phyloP scores from a whole-genome alignment of 2,329 filamentous ascomycete genomes.

The Botrytis byssoidea region DNA sequence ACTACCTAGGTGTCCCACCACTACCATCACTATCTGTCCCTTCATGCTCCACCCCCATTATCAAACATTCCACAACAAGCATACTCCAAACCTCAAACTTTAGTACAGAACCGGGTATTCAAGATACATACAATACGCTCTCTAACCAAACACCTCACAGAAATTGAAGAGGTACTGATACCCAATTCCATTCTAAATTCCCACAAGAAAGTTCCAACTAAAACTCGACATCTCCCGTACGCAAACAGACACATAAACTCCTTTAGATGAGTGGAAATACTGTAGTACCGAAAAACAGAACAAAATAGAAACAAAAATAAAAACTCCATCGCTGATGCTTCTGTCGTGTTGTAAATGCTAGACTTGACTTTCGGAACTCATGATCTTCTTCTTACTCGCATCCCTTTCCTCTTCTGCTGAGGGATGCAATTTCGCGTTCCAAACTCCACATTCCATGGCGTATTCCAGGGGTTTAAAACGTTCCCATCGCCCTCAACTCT shows the following conservation, averaged over 20 bases:
- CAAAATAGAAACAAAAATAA: slow-evolving; percentile 16
- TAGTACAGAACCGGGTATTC: slow-evolving; percentile 5
- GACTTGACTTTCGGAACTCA: neutral
- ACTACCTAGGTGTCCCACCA: neutral
- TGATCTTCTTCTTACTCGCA: neutral
- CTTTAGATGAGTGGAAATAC: neutral
- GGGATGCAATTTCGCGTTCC: neutral
- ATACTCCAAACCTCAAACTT: neutral
- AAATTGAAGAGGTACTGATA: neutral
- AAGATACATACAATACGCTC: slow-evolving; percentile 4
- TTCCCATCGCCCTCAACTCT: neutral
- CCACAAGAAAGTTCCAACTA: neutral
- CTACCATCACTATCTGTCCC: neutral
- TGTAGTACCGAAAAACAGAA: neutral
- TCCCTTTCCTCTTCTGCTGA: neutral
- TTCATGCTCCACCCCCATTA: neutral
- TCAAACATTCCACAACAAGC: neutral
- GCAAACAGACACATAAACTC: neutral
- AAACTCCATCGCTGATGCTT: slow-evolving; percentile 35
- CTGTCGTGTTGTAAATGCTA: slow-evolving; percentile 11
- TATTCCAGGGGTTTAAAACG: neutral
- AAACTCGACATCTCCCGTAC: neutral
- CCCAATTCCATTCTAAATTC: neutral
- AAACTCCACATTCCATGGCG: slow-evolving; percentile 20
- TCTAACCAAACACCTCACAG: slow-evolving; percentile 4